Evolutionary conservation across 176 grass and related monocot species (phyloP).

Genomic region (Carex parvula): DNA sequence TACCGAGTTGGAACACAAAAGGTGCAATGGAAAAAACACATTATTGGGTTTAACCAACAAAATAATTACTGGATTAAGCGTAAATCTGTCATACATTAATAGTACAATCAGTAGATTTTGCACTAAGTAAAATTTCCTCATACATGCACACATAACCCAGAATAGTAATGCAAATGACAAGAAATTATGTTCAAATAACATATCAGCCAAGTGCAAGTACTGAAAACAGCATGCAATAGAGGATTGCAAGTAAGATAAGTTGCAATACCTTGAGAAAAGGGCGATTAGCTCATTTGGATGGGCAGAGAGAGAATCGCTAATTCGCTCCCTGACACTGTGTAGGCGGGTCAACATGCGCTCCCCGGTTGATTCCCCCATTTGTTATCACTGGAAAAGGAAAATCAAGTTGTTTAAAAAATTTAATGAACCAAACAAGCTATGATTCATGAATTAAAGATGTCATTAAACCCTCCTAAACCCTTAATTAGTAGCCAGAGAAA

Average conservation of each 20-base stretch:
- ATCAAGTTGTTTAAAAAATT: background rate
- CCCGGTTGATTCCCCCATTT: constrained; percentile 61
- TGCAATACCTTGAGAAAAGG: constrained; percentile 83
- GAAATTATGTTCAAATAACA: background rate
- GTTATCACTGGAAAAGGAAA: constrained; percentile 7
- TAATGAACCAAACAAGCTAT: background rate
- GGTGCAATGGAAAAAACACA: background rate
- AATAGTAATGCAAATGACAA: background rate
- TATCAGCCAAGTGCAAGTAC: background rate
- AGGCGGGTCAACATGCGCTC: constrained; percentile 70
- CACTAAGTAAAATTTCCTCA: background rate
- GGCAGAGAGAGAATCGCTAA: constrained; percentile 78
- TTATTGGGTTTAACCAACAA: background rate
- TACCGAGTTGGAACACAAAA: background rate
- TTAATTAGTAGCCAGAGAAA: background rate
- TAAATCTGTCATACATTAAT: background rate
- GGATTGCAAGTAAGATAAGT: background rate
- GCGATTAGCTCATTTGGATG: constrained; percentile 96
- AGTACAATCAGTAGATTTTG: background rate
- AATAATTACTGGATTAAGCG: background rate
- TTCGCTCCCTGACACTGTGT: constrained; percentile 86
- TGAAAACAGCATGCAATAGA: background rate
- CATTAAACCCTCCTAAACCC: background rate
- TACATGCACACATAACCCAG: background rate
- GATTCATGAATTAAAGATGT: background rate